Percentiles rank a stretch among this genome's conserved stretches.
phyloP scores from a whole-genome alignment of 495 filamentous ascomycete genomes.

The Neohortaea acidophila region DNA sequence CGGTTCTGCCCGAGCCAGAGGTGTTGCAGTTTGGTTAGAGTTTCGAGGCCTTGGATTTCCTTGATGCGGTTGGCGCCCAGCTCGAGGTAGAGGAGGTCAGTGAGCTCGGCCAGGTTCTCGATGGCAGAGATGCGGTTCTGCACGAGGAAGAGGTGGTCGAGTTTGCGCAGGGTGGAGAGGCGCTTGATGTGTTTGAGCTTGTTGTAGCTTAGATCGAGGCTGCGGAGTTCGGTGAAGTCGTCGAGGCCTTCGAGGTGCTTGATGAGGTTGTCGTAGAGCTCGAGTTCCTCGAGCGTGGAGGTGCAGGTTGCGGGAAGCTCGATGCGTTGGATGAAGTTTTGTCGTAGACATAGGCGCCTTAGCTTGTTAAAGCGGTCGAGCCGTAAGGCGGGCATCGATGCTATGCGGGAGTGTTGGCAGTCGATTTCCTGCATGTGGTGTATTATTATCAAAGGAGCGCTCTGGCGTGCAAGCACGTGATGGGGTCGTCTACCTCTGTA shows the following conservation, averaged over 20 bases:
- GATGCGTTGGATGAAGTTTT: slow-evolving; percentile 75
- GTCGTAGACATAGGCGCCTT: slow-evolving; percentile 79
- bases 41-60: slow-evolving; percentile 76
- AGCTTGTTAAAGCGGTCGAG: slow-evolving; percentile 65
- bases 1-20: slow-evolving; percentile 98
- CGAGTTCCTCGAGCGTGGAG: slow-evolving; percentile 59
- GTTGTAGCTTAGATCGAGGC: slow-evolving; percentile 90
- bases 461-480: no score
- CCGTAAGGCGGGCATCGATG: slow-evolving; percentile 58
- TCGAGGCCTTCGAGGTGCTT: slow-evolving; percentile 74
- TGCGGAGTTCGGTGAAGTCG: slow-evolving; percentile 54
- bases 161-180: slow-evolving; percentile 57
- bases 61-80: slow-evolving; percentile 82
- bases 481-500: slow-evolving; percentile 32
- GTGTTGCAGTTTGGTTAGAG: slow-evolving; percentile 58
- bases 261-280: slow-evolving; percentile 97
- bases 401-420: slow-evolving; percentile 69
- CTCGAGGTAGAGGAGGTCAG: slow-evolving; percentile 65
- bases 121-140: slow-evolving; percentile 86
- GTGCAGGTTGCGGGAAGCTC: slow-evolving; percentile 51
- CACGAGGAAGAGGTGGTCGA: slow-evolving; percentile 82
- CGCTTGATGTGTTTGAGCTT: slow-evolving; percentile 98
- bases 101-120: slow-evolving; percentile 65
- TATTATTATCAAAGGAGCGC: no score
- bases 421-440: slow-evolving; percentile 55